Evolutionary conservation across 176 grass and related monocot genomes (phyloP).

Genomic region (Oryza australiensis): DNA sequence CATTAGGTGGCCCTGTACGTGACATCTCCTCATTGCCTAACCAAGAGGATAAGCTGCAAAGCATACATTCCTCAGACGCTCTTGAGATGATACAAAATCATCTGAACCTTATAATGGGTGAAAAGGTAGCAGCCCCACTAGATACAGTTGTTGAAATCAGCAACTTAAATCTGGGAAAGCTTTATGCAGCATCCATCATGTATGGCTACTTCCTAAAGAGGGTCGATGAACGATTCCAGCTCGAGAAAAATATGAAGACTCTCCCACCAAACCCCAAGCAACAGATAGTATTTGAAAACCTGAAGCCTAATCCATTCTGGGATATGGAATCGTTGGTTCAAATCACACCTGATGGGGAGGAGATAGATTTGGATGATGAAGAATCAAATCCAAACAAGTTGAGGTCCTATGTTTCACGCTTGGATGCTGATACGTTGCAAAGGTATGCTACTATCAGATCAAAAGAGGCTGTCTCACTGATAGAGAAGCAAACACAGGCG

Average conservation of each 20-base stretch:
- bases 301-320: conserved; percentile 87
- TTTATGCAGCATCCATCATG: conserved; percentile 98
- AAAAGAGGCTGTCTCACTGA: conserved; percentile 75
- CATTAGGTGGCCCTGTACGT: conserved; percentile 48
- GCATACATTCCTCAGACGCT: conserved; percentile 77
- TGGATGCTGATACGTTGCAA: conserved; percentile 81
- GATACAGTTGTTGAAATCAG: conserved; percentile 79
- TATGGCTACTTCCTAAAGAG: conserved; percentile 98
- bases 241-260: conserved; percentile 91
- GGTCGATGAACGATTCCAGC: conserved; percentile 90
- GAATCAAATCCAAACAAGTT: conserved; percentile 63
- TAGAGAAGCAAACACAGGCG: conserved; percentile 95
- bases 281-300: conserved; percentile 60
- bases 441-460: conserved; percentile 92
- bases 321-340: conserved; percentile 89
- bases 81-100: conserved; percentile 94
- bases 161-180: conserved; percentile 94
- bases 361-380: conserved; percentile 43
- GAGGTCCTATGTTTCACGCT: conserved; percentile 74
- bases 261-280: conserved; percentile 58
- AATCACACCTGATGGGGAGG: conserved; percentile 64
- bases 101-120: conserved; percentile 79
- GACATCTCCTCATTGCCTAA: conserved; percentile 61
- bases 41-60: conserved; percentile 77
- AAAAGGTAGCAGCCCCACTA: conserved; percentile 63